phyloP scores from a whole-genome alignment of 1,139 yeast species.

The Protomyces lactucae-debilis region DNA sequence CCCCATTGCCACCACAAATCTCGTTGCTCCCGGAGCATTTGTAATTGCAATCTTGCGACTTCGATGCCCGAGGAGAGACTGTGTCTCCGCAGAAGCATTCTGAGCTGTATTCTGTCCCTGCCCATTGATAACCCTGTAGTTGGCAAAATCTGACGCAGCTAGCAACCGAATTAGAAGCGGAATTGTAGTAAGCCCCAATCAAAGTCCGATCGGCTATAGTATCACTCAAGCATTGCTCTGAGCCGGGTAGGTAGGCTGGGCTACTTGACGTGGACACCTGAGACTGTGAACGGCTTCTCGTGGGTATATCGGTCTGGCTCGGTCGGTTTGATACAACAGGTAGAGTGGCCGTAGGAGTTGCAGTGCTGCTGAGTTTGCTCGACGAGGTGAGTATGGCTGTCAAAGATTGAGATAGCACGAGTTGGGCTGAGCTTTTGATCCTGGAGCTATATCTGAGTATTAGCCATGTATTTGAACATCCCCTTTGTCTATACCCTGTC shows the following conservation, averaged over 20 bases:
- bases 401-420: too few relatives aligned
- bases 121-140: background rate
- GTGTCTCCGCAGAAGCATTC: background rate
- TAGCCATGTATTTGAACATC: too few relatives aligned
- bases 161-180: background rate
- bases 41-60: background rate
- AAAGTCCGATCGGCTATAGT: background rate
- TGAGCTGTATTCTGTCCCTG: background rate
- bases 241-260: background rate
- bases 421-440: too few relatives aligned
- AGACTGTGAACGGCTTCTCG: too few relatives aligned
- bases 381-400: too few relatives aligned
- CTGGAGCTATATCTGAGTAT: too few relatives aligned
- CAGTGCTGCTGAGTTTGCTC: too few relatives aligned
- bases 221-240: background rate
- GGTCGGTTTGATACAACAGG: too few relatives aligned
- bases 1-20: constrained; percentile 5
- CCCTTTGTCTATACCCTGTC: too few relatives aligned
- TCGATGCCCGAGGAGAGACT: background rate
- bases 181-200: background rate
- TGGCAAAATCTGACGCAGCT: background rate
- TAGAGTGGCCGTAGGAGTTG: too few relatives aligned
- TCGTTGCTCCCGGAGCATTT: background rate
- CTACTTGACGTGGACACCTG: too few relatives aligned
- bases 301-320: too few relatives aligned